phyloP scores from a whole-genome alignment of 2,329 filamentous ascomycete species.

The Arthrobotrys pseudoclavata region DNA sequence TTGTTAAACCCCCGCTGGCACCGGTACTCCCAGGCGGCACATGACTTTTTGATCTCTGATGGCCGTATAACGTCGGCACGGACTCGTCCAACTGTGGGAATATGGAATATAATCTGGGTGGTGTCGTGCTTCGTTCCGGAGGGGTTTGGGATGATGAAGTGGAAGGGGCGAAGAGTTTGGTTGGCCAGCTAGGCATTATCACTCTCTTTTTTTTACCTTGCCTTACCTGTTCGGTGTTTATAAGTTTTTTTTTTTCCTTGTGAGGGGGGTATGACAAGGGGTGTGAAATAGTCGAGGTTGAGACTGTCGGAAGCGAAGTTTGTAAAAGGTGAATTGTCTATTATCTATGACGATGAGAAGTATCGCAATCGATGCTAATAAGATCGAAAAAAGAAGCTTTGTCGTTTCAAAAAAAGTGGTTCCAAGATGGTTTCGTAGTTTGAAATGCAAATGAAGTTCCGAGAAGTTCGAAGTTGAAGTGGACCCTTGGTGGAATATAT shows the following conservation, averaged over 20 bases:
- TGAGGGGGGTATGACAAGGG: constrained; percentile 6
- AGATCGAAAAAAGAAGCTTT: neutral
- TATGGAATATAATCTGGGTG: constrained; percentile 54
- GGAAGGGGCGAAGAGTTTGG: constrained; percentile 48
- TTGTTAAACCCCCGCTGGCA: neutral
- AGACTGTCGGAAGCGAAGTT: neutral
- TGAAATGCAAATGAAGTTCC: neutral
- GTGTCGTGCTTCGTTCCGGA: constrained; percentile 37
- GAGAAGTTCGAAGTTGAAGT: neutral
- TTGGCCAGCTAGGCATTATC: constrained; percentile 60
- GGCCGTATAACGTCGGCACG: constrained; percentile 52
- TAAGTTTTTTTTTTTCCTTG: neutral
- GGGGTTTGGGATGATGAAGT: constrained; percentile 26
- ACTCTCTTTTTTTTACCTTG: neutral
- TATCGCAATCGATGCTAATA: neutral
- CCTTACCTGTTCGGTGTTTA: neutral
- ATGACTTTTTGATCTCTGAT: constrained; percentile 57
- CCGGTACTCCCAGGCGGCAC: constrained; percentile 27
- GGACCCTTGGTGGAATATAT: constrained; percentile 11
- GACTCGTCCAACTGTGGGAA: constrained; percentile 55
- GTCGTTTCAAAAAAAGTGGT: neutral
- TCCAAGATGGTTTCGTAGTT: neutral
- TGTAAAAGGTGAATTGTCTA: neutral
- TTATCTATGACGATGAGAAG: neutral
- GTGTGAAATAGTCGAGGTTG: neutral